A percentile compares a stretch with the other conserved stretches of the same genome.
Evolutionary conservation across 495 filamentous ascomycete species (phyloP).

Genomic region (Aspergillus ostianus): DNA sequence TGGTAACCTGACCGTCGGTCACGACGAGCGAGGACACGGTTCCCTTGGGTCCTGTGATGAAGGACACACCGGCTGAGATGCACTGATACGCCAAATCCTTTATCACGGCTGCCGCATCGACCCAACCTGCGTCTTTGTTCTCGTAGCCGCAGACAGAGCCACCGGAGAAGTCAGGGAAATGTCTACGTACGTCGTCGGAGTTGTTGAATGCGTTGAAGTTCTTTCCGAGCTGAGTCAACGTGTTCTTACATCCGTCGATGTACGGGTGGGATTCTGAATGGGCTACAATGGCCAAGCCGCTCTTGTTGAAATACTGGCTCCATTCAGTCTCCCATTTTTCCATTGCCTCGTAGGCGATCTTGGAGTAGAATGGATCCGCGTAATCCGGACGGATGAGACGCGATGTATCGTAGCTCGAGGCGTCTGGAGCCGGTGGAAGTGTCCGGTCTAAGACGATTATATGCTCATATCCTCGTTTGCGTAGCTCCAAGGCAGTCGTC

Average conservation of each 20-base stretch:
- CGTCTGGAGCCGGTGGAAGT: neutral
- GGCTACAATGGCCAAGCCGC: neutral
- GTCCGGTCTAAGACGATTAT: neutral
- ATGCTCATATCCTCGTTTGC: neutral
- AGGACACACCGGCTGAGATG: neutral
- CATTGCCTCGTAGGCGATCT: neutral
- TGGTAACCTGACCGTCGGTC: neutral
- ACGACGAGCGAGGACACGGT: neutral
- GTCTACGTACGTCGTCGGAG: neutral
- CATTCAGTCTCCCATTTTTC: neutral
- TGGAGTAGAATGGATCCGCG: neutral
- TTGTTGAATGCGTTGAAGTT: neutral
- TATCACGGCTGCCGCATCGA: neutral
- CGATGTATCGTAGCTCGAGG: neutral
- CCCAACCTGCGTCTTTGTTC: neutral
- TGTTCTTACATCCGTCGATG: neutral
- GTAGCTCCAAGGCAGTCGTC: neutral
- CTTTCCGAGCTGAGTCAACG: neutral
- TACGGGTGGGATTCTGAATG: neutral
- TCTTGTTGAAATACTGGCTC: neutral
- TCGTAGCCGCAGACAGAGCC: neutral
- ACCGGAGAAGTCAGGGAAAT: neutral
- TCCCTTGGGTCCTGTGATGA: neutral
- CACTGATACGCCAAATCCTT: neutral
- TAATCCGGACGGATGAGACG: neutral